Evolutionary conservation across 192 early-diverging fungal species (phyloP).

Genomic region (Mortierella claussenii): DNA sequence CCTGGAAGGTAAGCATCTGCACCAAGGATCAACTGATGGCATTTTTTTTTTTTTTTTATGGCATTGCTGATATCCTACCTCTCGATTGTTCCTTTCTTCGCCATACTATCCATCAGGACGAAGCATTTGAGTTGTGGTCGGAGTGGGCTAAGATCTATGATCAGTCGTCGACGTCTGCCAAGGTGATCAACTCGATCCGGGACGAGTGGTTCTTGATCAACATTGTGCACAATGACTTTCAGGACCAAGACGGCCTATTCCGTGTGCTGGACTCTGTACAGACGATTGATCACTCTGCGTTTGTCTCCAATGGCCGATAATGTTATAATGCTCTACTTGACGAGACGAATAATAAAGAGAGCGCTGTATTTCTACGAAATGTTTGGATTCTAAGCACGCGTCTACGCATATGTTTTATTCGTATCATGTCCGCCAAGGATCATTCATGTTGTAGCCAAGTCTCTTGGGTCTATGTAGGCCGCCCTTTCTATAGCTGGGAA

Average conservation of each 20-base stretch:
- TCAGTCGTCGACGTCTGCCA: conserved; percentile 51
- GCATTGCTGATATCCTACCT: too few species aligned
- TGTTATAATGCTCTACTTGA: too few species aligned
- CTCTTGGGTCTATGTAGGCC: too few species aligned
- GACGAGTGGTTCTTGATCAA: conserved; percentile 92
- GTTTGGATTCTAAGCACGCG: too few species aligned
- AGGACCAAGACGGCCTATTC: conserved; percentile 74
- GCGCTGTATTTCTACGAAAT: too few species aligned
- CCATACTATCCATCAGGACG: conserved; percentile 62
- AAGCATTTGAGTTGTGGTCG: conserved; percentile 94
- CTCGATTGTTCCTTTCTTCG: background rate
- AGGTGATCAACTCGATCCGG: conserved; percentile 70
- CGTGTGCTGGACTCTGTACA: conserved; percentile 67
- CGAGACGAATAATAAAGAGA: too few species aligned
- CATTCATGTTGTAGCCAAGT: too few species aligned
- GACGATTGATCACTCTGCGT: background rate
- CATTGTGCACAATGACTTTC: conserved; percentile 95
- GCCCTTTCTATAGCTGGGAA: too few species aligned
- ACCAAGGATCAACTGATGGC: background rate
- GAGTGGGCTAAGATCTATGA: conserved; percentile 89
- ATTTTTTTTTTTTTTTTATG: background rate
- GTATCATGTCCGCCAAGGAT: too few species aligned
- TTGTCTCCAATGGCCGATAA: background rate
- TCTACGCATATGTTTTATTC: too few species aligned
- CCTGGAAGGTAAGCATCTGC: conserved; percentile 78